Evolutionary conservation across 306 rosid species (phyloP).

Genomic region (Prunus mume): DNA sequence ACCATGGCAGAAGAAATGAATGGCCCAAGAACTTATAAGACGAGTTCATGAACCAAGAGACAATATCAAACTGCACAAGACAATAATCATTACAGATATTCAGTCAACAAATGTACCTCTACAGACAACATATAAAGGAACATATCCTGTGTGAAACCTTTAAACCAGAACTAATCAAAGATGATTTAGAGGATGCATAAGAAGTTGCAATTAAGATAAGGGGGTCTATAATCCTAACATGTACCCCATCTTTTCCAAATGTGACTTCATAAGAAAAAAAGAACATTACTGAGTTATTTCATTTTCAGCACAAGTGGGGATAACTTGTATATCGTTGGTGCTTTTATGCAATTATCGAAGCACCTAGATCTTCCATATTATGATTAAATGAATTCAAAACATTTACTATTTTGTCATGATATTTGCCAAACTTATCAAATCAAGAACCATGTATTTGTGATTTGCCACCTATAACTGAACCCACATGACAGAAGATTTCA

Average conservation of each 20-base stretch:
- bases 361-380: not conserved
- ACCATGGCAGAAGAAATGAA: not conserved
- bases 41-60: not conserved
- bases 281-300: not conserved
- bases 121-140: not conserved
- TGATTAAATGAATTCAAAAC: not conserved
- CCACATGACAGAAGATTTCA: not conserved
- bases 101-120: not conserved
- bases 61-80: not conserved
- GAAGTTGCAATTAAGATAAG: not conserved
- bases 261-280: not conserved
- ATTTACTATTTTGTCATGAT: not conserved
- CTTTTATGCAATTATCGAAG: not conserved
- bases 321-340: not conserved
- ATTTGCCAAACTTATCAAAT: not conserved
- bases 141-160: not conserved
- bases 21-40: not conserved
- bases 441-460: not conserved
- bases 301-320: not conserved
- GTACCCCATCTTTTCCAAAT: not conserved
- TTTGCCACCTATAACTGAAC: not conserved
- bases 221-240: not conserved
- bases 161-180: not conserved
- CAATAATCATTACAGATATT: not conserved
- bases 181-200: not conserved